phyloP scores from a whole-genome alignment of 2,329 filamentous ascomycete genomes.

The Colletotrichum caudatum region DNA sequence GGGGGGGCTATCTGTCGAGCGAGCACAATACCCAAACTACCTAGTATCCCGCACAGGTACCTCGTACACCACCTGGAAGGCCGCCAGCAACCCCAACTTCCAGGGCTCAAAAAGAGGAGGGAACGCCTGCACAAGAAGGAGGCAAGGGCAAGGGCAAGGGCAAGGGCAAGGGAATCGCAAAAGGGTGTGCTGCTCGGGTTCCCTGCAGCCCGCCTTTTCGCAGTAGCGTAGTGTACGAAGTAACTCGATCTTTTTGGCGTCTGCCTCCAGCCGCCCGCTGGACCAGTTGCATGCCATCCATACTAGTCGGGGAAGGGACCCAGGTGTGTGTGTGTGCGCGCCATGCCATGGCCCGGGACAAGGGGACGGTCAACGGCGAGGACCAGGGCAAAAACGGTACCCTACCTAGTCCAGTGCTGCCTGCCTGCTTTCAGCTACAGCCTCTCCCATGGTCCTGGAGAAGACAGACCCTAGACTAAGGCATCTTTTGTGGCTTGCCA shows the following conservation, averaged over 20 bases:
- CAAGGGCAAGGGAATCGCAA: slow-evolving; percentile 12
- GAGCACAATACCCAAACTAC: background rate
- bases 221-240: background rate
- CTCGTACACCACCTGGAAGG: background rate
- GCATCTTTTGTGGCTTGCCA: slow-evolving; percentile 14
- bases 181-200: slow-evolving; percentile 13
- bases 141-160: slow-evolving; percentile 4
- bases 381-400: slow-evolving; percentile 6
- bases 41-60: too few species aligned
- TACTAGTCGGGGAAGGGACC: slow-evolving; percentile 37
- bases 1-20: background rate
- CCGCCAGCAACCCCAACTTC: background rate
- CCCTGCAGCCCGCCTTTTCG: slow-evolving; percentile 1
- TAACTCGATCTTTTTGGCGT: background rate
- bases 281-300: too few species aligned
- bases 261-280: background rate
- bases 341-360: slow-evolving; percentile 8
- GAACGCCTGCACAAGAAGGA: slow-evolving; percentile 7
- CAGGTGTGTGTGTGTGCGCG: background rate
- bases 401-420: background rate
- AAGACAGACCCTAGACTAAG: slow-evolving; percentile 11
- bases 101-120: slow-evolving; percentile 8
- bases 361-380: slow-evolving; percentile 2
- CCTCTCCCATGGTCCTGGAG: slow-evolving; percentile 22
- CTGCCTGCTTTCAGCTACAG: background rate